Conservation (phyloP, 169 alveolate species). For the Cyclospora cayetanensis region DNA sequence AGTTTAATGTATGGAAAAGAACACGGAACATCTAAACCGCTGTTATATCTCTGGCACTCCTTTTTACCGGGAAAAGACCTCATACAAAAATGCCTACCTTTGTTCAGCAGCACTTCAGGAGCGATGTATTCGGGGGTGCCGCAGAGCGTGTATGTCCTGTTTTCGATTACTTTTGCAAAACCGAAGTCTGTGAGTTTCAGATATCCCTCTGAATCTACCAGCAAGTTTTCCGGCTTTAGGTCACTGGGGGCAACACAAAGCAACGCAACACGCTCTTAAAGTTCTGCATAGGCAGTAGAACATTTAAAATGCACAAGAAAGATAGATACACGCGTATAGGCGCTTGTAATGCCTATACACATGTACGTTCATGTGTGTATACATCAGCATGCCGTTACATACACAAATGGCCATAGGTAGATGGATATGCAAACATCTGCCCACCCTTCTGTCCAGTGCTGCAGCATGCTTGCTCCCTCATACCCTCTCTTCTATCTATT, state of each 20-base stretch:
- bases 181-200: conserved; percentile 99
- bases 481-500: too few relatives aligned
- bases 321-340: background rate
- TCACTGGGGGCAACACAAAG: conserved; percentile 81
- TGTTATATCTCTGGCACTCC: background rate
- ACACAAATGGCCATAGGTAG: background rate
- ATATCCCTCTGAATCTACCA: conserved; percentile 97
- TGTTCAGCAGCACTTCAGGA: conserved; percentile 98
- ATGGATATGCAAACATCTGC: background rate
- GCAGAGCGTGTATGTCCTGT: conserved; percentile 98
- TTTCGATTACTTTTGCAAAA: conserved; percentile 97
- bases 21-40: background rate
- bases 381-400: background rate
- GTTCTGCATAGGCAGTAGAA: background rate
- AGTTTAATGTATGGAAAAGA: background rate
- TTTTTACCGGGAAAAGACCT: background rate
- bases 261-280: background rate
- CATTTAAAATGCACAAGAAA: background rate
- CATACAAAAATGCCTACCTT: conserved; percentile 73
- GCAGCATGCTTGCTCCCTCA: too few relatives aligned
- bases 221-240: conserved; percentile 97
- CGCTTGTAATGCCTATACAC: too few relatives aligned
- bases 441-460: too few relatives aligned
- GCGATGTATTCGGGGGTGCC: conserved; percentile 99
- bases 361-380: background rate